Evolutionary conservation across 176 grass and related monocot species (phyloP), one percentile per base, ranked within the genome.

Genomic region (Paspalum notatum): DNA sequence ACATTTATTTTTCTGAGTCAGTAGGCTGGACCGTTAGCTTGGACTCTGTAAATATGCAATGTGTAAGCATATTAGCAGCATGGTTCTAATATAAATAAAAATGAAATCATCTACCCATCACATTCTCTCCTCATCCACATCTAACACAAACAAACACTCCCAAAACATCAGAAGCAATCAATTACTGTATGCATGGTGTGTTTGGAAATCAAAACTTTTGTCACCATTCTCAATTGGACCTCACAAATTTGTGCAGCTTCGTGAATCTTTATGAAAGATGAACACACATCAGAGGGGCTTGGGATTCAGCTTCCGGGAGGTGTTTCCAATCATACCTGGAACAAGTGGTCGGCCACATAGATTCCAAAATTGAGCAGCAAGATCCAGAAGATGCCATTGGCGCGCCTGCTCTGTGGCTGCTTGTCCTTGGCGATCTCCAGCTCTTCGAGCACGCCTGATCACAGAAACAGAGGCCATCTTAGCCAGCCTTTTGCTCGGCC

Each of bases 321-420:
- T 37, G 15, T 53, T 18, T 77, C 40, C 8, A 46, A 18, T 12
- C n/a, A 43, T 85, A 98, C 96, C 90, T 91, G 85, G 62, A 99
- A 83, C 74, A 93, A 25, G 72, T 99, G 96, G 87, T 99, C 92
- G 14, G 96, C 92, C 57, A 99, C 73, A 55, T 99, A 99, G 83
- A 93, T 20, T 18, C 90, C 90, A 25, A 99, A 85, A 85, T 95
- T 99, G 82, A 99, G 92, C 58, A 95, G 89, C 70, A 99, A 80
- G 85, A 99, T 95, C 96, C 96, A 95, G 84, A 95, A 99, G 75
- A 99, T 81, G 47, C 92, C 96, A 85, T 89, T 95, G 4, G 76
- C 67, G 41, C 90, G 82, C 22, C 72, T 85, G 21, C 81, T 73
- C 62, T 59, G 89, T 71, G 54, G 83, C 46, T 78, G 80, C 79